Evolutionary conservation across 345 rosid species (phyloP), one percentile per base, ranked within the genome.

Genomic region (Psidium friedrichsthalianum): DNA sequence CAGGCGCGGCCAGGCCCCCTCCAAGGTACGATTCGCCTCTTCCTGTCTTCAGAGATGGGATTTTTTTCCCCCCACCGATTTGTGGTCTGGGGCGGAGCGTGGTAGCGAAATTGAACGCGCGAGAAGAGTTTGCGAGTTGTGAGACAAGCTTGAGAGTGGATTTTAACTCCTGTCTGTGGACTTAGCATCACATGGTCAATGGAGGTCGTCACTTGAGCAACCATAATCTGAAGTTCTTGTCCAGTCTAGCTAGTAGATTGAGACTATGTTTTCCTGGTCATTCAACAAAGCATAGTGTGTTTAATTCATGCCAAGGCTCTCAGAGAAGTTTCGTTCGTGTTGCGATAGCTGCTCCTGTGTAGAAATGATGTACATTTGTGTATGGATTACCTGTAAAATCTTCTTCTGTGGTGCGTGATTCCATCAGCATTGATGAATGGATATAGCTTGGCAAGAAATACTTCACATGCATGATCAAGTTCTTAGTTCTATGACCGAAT

Each of bases 1-100:
- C 84, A 88, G 96, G 92, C 91, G 95, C 83, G 96, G 96, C 80
- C 83, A 86, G 27, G 52, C 82, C 29, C 92, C 94, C 0, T 95
- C 98, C 83, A 91, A 88, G 89, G 98, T 95, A 90, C 56, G 82
- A 32, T 64, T 64, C 11, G 5, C 74, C 55, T 58, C 82, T 36
- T n/a, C 15, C 40, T 40, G 29, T 56, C 87, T 83, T 32, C n/a
- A 20, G 11, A 15, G 47, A 40, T 82, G 24, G 44, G 3, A 29
- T 27, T 44, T 24, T 7, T 20, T 13, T 36, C 36, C 36, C 36
- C 36, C 6, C 36, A 83, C 36, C 44, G 12, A 14, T 61, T 59
- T 14, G 47, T 18, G 29, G 18, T 56, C 29, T 8, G 51, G 44
- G 22, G 16, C 76, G 24, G 44, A 32, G 24, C 11, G 44, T 36